Conservation (phyloP, 1,284 basidiomycete genomes). For the Sphagnurus paluster region DNA sequence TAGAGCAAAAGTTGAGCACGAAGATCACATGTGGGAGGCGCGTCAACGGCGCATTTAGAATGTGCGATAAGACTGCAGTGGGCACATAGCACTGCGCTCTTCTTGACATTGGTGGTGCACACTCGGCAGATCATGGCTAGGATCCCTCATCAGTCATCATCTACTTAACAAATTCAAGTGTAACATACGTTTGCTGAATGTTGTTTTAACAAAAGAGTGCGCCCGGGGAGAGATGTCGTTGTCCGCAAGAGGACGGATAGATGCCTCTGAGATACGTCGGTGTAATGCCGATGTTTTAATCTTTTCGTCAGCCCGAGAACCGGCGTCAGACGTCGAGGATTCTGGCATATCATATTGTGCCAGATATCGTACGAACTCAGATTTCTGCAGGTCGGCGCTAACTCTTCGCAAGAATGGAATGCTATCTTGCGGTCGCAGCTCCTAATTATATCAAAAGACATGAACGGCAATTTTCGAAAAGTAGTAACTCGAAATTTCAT, state of each 20-base stretch:
- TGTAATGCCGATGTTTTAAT: slow-evolving; percentile 30
- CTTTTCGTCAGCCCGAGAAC: slow-evolving; percentile 29
- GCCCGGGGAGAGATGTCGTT: slow-evolving; percentile 61
- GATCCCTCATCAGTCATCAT: slow-evolving; percentile 15
- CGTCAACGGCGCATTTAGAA: slow-evolving; percentile 72
- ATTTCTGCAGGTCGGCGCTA: slow-evolving; percentile 79
- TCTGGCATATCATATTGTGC: slow-evolving; percentile 55
- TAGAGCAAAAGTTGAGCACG: slow-evolving; percentile 73
- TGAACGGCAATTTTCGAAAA: slow-evolving; percentile 3
- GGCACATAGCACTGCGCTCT: slow-evolving; percentile 85
- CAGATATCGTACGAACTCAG: slow-evolving; percentile 60
- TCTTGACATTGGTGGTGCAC: slow-evolving; percentile 81
- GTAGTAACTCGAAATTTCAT: slow-evolving; percentile 17
- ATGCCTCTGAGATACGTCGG: slow-evolving; percentile 42
- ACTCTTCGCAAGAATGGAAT: slow-evolving; percentile 92
- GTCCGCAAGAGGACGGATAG: slow-evolving; percentile 38
- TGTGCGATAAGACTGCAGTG: slow-evolving; percentile 91
- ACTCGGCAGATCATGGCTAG: slow-evolving; percentile 87
- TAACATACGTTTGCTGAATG: slow-evolving; percentile 84
- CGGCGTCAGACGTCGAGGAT: slow-evolving; percentile 37
- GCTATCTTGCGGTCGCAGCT: slow-evolving; percentile 86
- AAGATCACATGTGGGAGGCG: slow-evolving; percentile 81
- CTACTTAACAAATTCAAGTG: slow-evolving; percentile 18
- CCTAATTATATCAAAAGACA: slow-evolving; percentile 47
- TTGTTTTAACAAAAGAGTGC: slow-evolving; percentile 89